Evolutionary conservation across 2,329 filamentous ascomycete species (phyloP).

Genomic region (Microdochium nivale): DNA sequence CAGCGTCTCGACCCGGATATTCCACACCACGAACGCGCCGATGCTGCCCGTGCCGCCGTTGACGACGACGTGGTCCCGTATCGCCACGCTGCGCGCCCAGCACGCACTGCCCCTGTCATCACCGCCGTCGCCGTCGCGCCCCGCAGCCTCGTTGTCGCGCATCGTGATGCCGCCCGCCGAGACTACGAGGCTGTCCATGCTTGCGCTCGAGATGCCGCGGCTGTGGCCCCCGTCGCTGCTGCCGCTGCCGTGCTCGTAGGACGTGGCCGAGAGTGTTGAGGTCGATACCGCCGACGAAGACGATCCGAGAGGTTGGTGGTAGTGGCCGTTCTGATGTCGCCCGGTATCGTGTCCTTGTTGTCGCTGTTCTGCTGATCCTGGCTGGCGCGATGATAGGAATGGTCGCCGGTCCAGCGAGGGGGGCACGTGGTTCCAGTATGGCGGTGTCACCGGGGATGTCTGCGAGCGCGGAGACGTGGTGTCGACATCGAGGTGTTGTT

Average conservation of each 20-base stretch:
- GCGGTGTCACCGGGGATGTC: background rate
- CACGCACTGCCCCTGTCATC: conserved; percentile 38
- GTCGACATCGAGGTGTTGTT: background rate
- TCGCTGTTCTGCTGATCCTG: background rate
- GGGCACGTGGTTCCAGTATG: background rate
- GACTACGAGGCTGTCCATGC: conserved; percentile 32
- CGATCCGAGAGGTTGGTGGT: background rate
- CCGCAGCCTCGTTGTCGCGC: conserved; percentile 53
- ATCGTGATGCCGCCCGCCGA: conserved; percentile 46
- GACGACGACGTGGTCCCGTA: conserved; percentile 48
- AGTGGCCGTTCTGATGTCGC: background rate
- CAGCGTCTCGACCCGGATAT: conserved; percentile 78
- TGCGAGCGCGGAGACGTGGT: background rate
- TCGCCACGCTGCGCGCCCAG: conserved; percentile 56
- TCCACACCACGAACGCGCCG: conserved; percentile 95
- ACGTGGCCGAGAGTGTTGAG: background rate
- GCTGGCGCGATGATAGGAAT: background rate
- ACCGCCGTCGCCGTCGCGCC: too few relatives aligned
- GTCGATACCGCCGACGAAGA: background rate
- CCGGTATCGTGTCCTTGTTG: too few relatives aligned
- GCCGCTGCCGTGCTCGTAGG: background rate
- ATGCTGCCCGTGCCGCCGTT: conserved; percentile 48
- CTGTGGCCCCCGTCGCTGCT: conserved; percentile 17
- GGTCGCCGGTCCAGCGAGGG: background rate
- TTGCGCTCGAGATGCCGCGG: conserved; percentile 36